These are phyloP conservation scores for Colletotrichum sp. DNA, from an alignment of 2,329 filamentous ascomycete genomes.

Conservation along the genomic window DNA sequence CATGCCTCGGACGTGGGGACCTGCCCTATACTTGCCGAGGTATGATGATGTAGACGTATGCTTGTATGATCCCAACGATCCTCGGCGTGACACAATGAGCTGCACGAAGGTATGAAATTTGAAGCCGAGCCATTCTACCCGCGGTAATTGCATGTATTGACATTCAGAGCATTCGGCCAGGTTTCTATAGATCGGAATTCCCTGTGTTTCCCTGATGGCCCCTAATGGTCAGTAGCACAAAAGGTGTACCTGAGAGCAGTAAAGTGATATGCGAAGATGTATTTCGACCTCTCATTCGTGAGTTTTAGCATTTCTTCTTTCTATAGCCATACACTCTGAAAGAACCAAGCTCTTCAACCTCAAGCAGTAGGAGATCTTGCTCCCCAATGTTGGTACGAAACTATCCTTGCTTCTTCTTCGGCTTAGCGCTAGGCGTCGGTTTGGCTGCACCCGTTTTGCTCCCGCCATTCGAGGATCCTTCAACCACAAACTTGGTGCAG, in stretches of 20 bases:
- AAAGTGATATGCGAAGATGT: background rate
- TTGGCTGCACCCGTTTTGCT: background rate
- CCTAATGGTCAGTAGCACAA: too few relatives aligned
- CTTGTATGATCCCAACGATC: background rate
- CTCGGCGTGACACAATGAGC: background rate
- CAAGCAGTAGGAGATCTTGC: background rate
- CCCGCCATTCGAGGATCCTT: background rate
- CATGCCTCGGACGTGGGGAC: too few relatives aligned
- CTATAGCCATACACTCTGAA: background rate
- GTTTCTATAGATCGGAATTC: background rate
- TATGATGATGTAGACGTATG: too few relatives aligned
- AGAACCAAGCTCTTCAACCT: background rate
- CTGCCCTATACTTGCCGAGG: too few relatives aligned
- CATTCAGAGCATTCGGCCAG: accelerated
- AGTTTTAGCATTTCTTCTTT: background rate
- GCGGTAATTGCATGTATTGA: too few relatives aligned
- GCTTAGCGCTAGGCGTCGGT: background rate
- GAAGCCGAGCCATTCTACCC: too few relatives aligned
- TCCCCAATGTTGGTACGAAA: background rate
- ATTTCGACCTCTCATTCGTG: background rate
- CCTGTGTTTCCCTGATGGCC: background rate
- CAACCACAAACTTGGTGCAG: slow-evolving; percentile 53
- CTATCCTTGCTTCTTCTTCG: background rate
- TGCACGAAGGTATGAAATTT: background rate
- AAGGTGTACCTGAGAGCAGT: too few relatives aligned